These are phyloP conservation scores for Sarocladiaceae sp. DNA, from an alignment of 2,329 filamentous ascomycete genomes.

Conservation along the genomic window DNA sequence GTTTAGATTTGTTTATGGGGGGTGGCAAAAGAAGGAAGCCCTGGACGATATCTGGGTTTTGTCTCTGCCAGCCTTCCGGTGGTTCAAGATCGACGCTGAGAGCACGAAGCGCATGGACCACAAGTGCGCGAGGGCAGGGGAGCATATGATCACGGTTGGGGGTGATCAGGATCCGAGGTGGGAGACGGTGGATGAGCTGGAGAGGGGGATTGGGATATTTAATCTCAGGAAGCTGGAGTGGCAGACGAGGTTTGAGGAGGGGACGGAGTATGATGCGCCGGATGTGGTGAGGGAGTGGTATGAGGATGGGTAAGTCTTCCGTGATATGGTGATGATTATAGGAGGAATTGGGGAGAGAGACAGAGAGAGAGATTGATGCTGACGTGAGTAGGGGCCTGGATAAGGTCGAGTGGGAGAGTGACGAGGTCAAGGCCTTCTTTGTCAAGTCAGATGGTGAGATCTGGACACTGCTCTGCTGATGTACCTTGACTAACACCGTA, in stretches of 20 bases:
- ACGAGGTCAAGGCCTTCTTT: background rate
- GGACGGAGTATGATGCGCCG: background rate
- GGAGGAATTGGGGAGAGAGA: too few species aligned
- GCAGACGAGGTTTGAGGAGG: background rate
- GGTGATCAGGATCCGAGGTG: background rate
- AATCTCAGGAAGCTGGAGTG: background rate
- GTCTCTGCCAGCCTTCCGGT: background rate
- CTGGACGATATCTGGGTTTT: background rate
- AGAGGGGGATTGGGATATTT: background rate
- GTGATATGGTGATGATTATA: too few species aligned
- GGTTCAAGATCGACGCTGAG: background rate
- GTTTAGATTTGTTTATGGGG: background rate
- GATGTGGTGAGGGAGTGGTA: background rate
- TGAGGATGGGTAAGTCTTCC: background rate
- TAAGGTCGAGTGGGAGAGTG: background rate
- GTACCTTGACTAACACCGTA: background rate
- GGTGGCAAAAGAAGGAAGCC: background rate
- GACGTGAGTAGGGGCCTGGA: background rate
- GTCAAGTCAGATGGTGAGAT: background rate
- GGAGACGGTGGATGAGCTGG: background rate
- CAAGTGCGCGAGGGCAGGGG: background rate
- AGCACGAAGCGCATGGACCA: background rate
- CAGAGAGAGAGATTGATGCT: background rate
- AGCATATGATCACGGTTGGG: background rate
- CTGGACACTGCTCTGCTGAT: background rate